Evolutionary conservation across 352 stramenopile species (phyloP), one percentile per base, ranked within the genome.

Genomic region (Pythium coloratum): DNA sequence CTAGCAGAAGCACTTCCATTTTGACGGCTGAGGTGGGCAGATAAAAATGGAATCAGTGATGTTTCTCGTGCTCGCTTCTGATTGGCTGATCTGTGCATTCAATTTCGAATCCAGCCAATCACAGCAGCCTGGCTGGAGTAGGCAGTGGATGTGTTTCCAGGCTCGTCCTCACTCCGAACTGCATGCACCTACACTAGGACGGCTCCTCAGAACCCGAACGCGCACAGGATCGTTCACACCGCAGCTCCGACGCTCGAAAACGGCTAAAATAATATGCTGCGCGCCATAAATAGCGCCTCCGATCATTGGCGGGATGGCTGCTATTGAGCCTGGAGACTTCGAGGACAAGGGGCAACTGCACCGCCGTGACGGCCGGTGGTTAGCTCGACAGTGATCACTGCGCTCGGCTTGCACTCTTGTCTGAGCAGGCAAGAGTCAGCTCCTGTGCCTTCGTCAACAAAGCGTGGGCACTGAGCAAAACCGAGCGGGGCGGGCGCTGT

Each of bases 61-160:
- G 16, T 6, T 10, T 18, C 46, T 20, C 44, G 1, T 26, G 18
- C n/a, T 53, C 20, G 46, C 20, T 32, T 53, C 20, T 53, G 46
- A 53, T 53, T 53, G 46, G 46, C 20, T 53, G 46, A 16, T 32
- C 8, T 7, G 6, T 28, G 20, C 46, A 32, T 53, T 53, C 46
- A 33, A 53, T 53, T 53, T 53, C 46, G 46, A 53, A 53, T 16
- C 20, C 46, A 53, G 20, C 46, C 46, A 53, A 53, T 53, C n/a
- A 26, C 46, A 53, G 20, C 12, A n/a, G 28, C 28, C 28, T 30
- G 28, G 28, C 2, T 30, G 28, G 28, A 30, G 28, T 30, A 30
- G 28, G 28, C 28, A 30, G 28, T 30, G 28, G 28, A 30, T 30
- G 3, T 30, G 28, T 30, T 18, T 16, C 9, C 10, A 44, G 13